Evolutionary conservation across 1,139 yeast species (phyloP), one percentile per base, ranked within the genome.

Genomic region (Kazachstania sp.): DNA sequence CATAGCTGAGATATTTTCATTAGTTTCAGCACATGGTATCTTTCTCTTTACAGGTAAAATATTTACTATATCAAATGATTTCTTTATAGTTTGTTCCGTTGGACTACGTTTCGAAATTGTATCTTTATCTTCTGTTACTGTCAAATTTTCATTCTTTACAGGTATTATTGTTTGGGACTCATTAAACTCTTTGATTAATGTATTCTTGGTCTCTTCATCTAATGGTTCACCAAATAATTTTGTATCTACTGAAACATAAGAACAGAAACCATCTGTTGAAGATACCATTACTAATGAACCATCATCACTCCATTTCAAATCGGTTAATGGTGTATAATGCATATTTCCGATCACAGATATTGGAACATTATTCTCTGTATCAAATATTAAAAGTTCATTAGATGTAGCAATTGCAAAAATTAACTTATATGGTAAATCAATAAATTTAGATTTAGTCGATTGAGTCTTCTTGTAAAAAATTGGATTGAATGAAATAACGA

Each of bases 181-280:
- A 8, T 18, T 15, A 12, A 16, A 12, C 41, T 36, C n/a, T 18
- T 16, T 16, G 4, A 39, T 32, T 18, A 28, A 42, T 28, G 40
- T 20, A 4, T 20, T n/a, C 11, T 23, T 40, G 9, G 47, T 45
- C n/a, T 49, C 47, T 5, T 37, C 35, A 26, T 34, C 29, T 15
- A 50, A 23, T 32, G 45, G 57, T 36, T 65, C 70, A 1, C 95
- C 95, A 45, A 86, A 73, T 19, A 74, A 72, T 1, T 67, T 74
- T 1, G 65, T 61, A 3, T 73, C 75, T 49, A 86, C 78, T 5
- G 69, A 65, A 2, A 87, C 65, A 37, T 75, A 74, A 0, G 96
- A 84, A 57, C 97, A 86, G 46, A 87, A 90, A 20, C 98, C 98
- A 65, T 94, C 99, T 0, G 95, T 84, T 0, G 97, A 86, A n/a